Base-by-base conservation (phyloP, 2,329 filamentous ascomycete species). In the Ceratocystis albifundus region DNA sequence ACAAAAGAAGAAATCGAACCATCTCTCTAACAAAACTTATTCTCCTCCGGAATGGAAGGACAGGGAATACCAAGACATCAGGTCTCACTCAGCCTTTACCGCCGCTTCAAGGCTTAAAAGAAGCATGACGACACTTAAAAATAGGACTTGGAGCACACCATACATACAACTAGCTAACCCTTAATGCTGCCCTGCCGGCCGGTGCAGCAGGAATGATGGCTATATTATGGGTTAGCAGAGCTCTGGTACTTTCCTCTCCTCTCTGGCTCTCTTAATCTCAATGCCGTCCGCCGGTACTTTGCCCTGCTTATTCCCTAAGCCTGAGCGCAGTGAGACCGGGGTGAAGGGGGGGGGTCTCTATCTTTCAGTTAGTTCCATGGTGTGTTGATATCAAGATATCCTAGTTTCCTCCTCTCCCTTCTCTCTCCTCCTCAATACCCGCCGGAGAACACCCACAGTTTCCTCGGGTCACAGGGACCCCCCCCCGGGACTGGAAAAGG, bases 401-500 rank as follows among this genome's bases (percentile, higher is more conserved):
- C 15, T 25, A 20, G 25, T 59, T 5, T 30, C 28, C 17, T 30
- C 15, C n/a, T 32, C 20, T 32, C 20, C 6, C 25, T n/a, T 20
- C 15, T 50, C 46, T 50, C 46, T 50, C 17, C 25, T 12, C 28
- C 53, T 32, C 53, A 59, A 8, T 59, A 59, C 53, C 53, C 53
- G 53, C 53, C 53, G 53, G 53, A 59, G 53, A 32, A 59, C 53
- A 32, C 53, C 53, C 53, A 25, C 53, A 59, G 28, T 59, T 59
- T 59, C 36, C 53, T 59, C 53, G 53, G 53, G 25, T 30, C 28
- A 59, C 53, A 59, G 28, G 53, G 28, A 25, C 28, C 53, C 53
- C 28, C 53, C 53, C 53, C 53, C 53, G 53, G 53, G 53, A 59
- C 53, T 59, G 53, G 7, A 2, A 59, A 59, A 59, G 53, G 53